These are phyloP conservation scores for Quercus agrifolia DNA, from an alignment of 306 rosid species.

Conservation along the genomic window DNA sequence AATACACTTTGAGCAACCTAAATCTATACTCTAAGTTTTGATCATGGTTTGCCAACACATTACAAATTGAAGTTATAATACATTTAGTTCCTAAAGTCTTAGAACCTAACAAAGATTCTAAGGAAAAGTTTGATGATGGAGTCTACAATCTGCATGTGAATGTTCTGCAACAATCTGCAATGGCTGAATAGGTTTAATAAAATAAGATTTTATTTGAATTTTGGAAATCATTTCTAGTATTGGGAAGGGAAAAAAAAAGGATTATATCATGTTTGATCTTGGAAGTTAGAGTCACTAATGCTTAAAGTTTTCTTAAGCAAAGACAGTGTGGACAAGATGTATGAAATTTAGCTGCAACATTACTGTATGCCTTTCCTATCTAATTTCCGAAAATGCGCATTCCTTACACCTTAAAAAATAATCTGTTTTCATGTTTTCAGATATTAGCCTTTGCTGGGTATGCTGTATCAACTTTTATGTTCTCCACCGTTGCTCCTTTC, in stretches of 20 bases:
- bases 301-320: neutral
- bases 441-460: conserved; percentile 29
- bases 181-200: neutral
- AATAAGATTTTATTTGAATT: neutral
- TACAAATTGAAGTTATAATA: too few relatives aligned
- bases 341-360: neutral
- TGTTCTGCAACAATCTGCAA: neutral
- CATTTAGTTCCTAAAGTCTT: too few relatives aligned
- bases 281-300: neutral
- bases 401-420: neutral
- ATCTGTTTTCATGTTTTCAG: neutral
- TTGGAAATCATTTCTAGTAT: neutral
- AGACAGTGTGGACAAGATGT: neutral
- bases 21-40: too few relatives aligned
- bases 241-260: neutral
- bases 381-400: neutral
- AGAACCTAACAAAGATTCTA: neutral
- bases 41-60: too few relatives aligned
- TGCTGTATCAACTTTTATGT: conserved; percentile 29
- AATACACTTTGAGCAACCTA: too few relatives aligned
- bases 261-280: neutral
- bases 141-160: neutral
- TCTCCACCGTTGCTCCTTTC: conserved; percentile 29
- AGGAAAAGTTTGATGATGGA: neutral
- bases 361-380: neutral